Conservation (phyloP, 768 basidiomycete species). For the Mycena olivaceomarginata region DNA sequence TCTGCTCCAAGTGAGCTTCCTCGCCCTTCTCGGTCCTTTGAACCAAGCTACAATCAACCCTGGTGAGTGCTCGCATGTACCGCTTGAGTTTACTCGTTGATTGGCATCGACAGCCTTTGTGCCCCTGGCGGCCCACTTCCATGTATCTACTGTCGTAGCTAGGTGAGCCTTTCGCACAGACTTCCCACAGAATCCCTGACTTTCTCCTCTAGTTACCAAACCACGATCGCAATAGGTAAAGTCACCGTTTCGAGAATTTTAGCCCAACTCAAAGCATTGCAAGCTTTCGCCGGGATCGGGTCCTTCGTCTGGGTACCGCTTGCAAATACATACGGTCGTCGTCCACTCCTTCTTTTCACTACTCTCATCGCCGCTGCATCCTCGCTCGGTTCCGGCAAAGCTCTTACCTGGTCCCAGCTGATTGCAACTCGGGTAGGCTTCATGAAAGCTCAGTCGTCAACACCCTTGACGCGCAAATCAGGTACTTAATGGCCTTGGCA, state of each 20-base stretch:
- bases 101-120: constrained; percentile 19
- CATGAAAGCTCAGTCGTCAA: background rate
- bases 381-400: constrained; percentile 41
- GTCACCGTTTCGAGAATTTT: background rate
- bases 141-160: constrained; percentile 33
- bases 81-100: no score
- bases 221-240: constrained; percentile 32
- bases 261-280: background rate
- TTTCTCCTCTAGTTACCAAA: constrained; percentile 24
- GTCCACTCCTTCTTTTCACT: constrained; percentile 45
- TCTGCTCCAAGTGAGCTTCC: constrained; percentile 51
- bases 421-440: constrained; percentile 39
- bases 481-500: constrained; percentile 37
- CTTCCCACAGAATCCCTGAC: background rate
- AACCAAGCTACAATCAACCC: constrained; percentile 39
- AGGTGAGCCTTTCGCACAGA: constrained; percentile 18
- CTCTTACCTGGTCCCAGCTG: constrained; percentile 40
- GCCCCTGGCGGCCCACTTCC: constrained; percentile 36
- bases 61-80: background rate
- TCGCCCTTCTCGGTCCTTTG: constrained; percentile 32
- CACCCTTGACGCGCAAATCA: background rate
- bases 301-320: constrained; percentile 48
- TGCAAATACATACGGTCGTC: constrained; percentile 47
- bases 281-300: constrained; percentile 43
- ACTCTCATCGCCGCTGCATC: constrained; percentile 43